Evolutionary conservation across 2,329 filamentous ascomycete species (phyloP), one percentile per base, ranked within the genome.

Genomic region (Escovopsis sp.): DNA sequence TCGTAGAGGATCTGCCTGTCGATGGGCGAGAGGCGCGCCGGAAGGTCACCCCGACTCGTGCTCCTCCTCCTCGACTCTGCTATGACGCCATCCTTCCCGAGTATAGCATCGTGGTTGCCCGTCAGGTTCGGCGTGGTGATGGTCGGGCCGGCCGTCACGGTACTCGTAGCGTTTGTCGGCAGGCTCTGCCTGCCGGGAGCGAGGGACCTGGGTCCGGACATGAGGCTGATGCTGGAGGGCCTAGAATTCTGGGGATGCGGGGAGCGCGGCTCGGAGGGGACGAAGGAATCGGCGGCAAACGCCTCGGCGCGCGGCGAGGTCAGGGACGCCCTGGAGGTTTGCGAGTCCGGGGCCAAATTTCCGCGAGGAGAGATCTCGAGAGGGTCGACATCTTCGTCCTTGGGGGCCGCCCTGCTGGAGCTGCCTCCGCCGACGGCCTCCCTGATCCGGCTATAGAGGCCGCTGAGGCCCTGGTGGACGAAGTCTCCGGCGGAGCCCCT

Each of bases 381-480:
- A 37, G 24, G 39, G 11, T 41, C 44, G 12, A 39, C 39, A 35
- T 45, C 44, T 11, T 41, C 32, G 31, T 66, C 55, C 45, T 67
- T 48, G 47, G 61, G 47, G 7, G 27, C 8, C 8, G 27, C 39
- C 40, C 53, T 36, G 45, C 60, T 63, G 16, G 61, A 63, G 47
- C 74, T 80, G 35, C 71, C 74, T 12, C 70, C 83, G 13, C 81
- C 81, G n/a, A 93, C 84, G 0, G 80, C 87, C 43, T 84, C 84
- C 56, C 80, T 79, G 51, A 96, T 72, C 32, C 87, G 79, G 60
- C 75, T 91, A 59, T 95, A 96, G 32, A 96, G 66, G 1, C 89
- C 87, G 55, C 84, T 94, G 37, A 96, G 67, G 5, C 89, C 86
- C 59, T 89, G 84, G 47, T 91, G 84, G 16, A 91, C 76, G 34